These are phyloP conservation scores for Fusarium sp. DNA, from an alignment of 2,329 filamentous ascomycete genomes.

Conservation along the genomic window DNA sequence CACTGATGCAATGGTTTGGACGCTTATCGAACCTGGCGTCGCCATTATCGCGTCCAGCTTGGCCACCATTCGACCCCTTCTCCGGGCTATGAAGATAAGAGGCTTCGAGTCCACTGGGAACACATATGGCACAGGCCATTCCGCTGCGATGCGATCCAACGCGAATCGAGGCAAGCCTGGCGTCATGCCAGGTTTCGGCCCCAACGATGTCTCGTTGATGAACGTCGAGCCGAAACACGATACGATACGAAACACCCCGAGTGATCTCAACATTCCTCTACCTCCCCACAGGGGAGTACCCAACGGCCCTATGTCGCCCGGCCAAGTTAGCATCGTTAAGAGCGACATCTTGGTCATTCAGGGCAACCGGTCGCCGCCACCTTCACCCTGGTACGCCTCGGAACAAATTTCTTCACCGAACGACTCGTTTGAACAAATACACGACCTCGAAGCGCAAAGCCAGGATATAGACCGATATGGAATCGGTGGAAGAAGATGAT, in stretches of 20 bases:
- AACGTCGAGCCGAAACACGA: constrained; percentile 36
- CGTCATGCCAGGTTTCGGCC: constrained; percentile 43
- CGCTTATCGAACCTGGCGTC: constrained; percentile 63
- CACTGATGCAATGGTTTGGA: constrained; percentile 64
- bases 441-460: constrained; percentile 46
- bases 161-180: constrained; percentile 26
- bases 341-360: constrained; percentile 52
- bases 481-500: constrained; percentile 15
- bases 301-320: constrained; percentile 21
- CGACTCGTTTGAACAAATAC: constrained; percentile 43
- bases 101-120: constrained; percentile 56
- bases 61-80: constrained; percentile 62
- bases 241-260: constrained; percentile 3
- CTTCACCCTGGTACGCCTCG: constrained; percentile 36
- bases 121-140: constrained; percentile 46
- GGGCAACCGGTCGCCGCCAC: constrained; percentile 39
- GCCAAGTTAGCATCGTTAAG: constrained; percentile 39
- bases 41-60: constrained; percentile 63
- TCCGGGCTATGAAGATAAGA: constrained; percentile 56
- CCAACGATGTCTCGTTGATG: constrained; percentile 50
- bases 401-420: constrained; percentile 29
- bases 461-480: constrained; percentile 39
- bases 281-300: constrained; percentile 34
- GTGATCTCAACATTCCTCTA: constrained; percentile 31
- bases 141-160: constrained; percentile 40